Conservation (phyloP, 129 eudicot genomes). For the Kitagawia praeruptora region DNA sequence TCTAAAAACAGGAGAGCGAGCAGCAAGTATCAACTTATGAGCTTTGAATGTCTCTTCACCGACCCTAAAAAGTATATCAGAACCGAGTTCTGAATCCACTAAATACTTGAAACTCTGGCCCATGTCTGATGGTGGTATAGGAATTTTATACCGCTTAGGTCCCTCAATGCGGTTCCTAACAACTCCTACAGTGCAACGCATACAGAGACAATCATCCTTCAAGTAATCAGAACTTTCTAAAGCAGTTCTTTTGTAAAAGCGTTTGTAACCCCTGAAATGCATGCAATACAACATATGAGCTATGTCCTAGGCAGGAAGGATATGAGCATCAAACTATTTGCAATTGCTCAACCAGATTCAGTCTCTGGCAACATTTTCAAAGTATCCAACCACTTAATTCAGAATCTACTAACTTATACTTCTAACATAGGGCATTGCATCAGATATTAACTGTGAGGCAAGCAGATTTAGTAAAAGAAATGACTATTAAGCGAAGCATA, state of each 20-base stretch:
- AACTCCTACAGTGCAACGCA: conserved; percentile 88
- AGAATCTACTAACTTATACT: background rate
- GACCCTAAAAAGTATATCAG: conserved; percentile 55
- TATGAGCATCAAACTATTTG: background rate
- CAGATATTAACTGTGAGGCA: background rate
- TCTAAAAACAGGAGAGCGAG: conserved; percentile 92
- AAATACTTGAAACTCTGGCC: conserved; percentile 55
- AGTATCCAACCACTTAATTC: background rate
- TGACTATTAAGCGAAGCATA: background rate
- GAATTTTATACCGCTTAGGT: conserved; percentile 47
- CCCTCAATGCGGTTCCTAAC: conserved; percentile 84
- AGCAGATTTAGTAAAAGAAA: background rate
- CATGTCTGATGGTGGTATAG: conserved; percentile 79
- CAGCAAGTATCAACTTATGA: conserved; percentile 79
- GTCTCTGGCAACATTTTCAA: background rate
- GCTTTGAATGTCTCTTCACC: conserved; percentile 72
- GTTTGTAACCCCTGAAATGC: conserved; percentile 81
- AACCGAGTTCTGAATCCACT: conserved; percentile 66
- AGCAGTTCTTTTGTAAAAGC: conserved; percentile 52
- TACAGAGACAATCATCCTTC: conserved; percentile 64
- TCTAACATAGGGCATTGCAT: background rate
- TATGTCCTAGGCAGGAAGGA: background rate
- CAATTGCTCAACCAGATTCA: background rate
- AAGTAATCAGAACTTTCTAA: conserved; percentile 65
- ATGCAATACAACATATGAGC: conserved; percentile 12